A percentile compares a stretch with the other conserved stretches of the same genome.
Evolutionary conservation across 345 rosid genomes (phyloP).

Genomic region (Dovyalis caffra): DNA sequence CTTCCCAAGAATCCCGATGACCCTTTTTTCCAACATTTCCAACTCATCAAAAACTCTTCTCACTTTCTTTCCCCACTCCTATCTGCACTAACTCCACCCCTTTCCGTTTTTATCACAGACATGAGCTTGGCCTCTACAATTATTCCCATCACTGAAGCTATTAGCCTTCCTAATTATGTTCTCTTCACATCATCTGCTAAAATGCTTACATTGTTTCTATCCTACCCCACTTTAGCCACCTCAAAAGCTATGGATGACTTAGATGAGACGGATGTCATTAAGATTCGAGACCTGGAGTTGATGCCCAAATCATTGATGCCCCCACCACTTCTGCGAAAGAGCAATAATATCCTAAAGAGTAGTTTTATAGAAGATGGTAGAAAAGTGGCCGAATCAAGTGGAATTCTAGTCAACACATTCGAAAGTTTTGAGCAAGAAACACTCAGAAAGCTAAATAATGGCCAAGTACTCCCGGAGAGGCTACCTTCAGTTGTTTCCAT

Average conservation of each 20-base stretch:
- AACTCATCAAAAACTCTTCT: slow-evolving; percentile 27
- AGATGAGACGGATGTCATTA: background rate
- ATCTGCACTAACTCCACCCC: slow-evolving; percentile 29
- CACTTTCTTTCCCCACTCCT: slow-evolving; percentile 32
- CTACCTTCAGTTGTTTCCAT: slow-evolving; percentile 31
- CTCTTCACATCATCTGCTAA: slow-evolving; percentile 46
- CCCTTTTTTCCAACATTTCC: slow-evolving; percentile 34
- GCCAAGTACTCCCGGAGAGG: background rate
- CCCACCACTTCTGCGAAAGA: slow-evolving; percentile 13
- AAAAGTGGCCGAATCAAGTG: slow-evolving; percentile 17
- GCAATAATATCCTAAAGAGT: slow-evolving; percentile 16
- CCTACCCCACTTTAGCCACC: slow-evolving; percentile 19
- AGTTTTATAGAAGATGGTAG: slow-evolving; percentile 3
- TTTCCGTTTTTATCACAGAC: slow-evolving; percentile 34
- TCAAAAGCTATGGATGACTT: background rate
- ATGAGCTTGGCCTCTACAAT: slow-evolving; percentile 34
- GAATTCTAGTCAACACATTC: slow-evolving; percentile 40
- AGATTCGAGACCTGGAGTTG: background rate
- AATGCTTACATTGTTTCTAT: slow-evolving; percentile 36
- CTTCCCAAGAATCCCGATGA: slow-evolving; percentile 16
- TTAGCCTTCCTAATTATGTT: slow-evolving; percentile 33
- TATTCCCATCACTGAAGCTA: slow-evolving; percentile 28
- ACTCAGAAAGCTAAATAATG: slow-evolving; percentile 17
- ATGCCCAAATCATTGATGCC: slow-evolving; percentile 37
- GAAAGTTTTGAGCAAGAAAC: slow-evolving; percentile 33